Evolutionary conservation across 352 stramenopile genomes (phyloP), one percentile per base, ranked within the genome.

Genomic region (Pythium aristosporum): DNA sequence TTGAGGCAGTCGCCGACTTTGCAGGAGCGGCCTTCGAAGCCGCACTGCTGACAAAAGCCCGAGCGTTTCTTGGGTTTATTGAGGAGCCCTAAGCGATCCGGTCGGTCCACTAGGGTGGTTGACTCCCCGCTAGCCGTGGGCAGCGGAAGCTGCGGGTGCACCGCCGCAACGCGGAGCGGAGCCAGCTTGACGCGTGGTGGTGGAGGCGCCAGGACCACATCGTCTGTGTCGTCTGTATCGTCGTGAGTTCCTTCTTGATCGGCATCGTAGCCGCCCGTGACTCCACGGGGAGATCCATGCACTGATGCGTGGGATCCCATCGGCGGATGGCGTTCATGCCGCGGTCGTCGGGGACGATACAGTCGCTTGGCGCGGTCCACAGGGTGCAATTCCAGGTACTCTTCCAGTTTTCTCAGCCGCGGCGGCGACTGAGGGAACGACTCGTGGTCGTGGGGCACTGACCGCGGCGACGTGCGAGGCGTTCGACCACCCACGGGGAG

Each of bases 1-100:
- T 85, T 85, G 63, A 85, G 65, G 52, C 80, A 88, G 65, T 87
- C 79, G 61, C 72, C 80, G 52, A 86, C 78, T 48, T 88, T 88
- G 61, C 76, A 88, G 15, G 77, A 73, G 5, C 73, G 69, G 1
- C 80, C 80, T 74, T 89, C 75, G 20, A 77, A 86, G 18, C 73
- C 60, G 57, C 80, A 87, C 23, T 75, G 75, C 49, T 87, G 79
- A 44, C 77, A 90, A 56, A 76, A 90, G 4, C 79, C 79, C 2
- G 77, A 86, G 9, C 77, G 74, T 37, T 74, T 79, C 48, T 67
- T 83, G 6, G 61, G 48, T 28, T 71, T 71, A 21, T 53, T 66
- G 57, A 61, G 57, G 12, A 71, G 46, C 4, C 65, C 65, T 6
- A 71, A 30, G 8, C 58, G 57, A 10, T 71, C 65, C 18, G 64